Percentiles rank a stretch among this genome's conserved stretches.
Evolutionary conservation across 257 asterid species (phyloP).

Genomic region (Primulina huaijiensis): DNA sequence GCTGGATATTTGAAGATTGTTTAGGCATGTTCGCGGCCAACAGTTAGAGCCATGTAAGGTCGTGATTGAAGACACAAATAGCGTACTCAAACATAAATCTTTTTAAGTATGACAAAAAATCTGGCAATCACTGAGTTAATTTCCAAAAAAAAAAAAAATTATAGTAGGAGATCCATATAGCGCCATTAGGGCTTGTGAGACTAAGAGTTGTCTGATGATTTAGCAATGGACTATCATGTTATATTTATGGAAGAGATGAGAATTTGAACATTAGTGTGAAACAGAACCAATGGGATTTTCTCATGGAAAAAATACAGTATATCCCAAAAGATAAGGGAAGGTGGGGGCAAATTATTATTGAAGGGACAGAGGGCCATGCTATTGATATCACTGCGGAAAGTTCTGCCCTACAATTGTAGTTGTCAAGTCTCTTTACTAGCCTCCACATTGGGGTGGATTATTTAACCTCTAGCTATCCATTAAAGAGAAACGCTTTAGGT

Average conservation of each 20-base stretch:
- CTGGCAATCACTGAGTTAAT: too few species aligned
- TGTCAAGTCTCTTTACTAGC: slow-evolving; percentile 37
- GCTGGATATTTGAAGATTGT: not conserved
- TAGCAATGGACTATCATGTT: not conserved
- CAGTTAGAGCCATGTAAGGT: not conserved
- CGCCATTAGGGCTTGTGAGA: too few species aligned
- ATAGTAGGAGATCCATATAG: too few species aligned
- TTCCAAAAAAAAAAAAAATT: too few species aligned
- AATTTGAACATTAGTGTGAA: slow-evolving; percentile 11
- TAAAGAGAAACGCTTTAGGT: not conserved
- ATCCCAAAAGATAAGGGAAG: slow-evolving; percentile 49
- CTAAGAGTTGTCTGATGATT: too few species aligned
- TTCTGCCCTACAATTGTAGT: slow-evolving; percentile 35
- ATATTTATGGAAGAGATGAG: slow-evolving; percentile 16
- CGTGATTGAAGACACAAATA: not conserved
- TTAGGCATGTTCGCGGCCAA: not conserved
- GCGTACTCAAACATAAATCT: too few species aligned
- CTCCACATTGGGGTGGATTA: slow-evolving; percentile 28
- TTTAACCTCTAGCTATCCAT: slow-evolving; percentile 23
- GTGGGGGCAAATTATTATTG: slow-evolving; percentile 39
- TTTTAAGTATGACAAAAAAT: too few species aligned
- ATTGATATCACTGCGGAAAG: slow-evolving; percentile 40
- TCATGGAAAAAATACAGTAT: slow-evolving; percentile 26
- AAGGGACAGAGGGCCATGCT: slow-evolving; percentile 38
- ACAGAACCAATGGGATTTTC: slow-evolving; percentile 22